Conservation (phyloP, 1,284 basidiomycete species). For the Kwoniella shivajii region DNA sequence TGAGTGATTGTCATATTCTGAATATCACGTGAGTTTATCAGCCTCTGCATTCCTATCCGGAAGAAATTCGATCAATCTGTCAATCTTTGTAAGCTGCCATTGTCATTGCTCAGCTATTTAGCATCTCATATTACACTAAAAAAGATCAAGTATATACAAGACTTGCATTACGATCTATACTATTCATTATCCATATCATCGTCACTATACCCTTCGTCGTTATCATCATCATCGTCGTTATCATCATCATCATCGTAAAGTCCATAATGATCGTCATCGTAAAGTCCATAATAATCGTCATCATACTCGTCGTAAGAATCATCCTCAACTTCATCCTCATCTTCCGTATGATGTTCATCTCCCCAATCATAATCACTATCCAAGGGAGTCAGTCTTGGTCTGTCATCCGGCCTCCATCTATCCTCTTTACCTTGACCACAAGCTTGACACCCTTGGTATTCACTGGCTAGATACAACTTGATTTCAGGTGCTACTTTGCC, state of each 20-base stretch:
- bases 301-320: background rate
- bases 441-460: background rate
- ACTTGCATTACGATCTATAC: too few species aligned
- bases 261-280: background rate
- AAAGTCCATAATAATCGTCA: background rate
- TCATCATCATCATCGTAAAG: background rate
- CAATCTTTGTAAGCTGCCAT: too few species aligned
- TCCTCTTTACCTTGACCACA: constrained; percentile 4
- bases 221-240: background rate
- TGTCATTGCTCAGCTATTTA: too few species aligned
- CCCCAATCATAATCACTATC: constrained; percentile 6
- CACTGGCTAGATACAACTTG: background rate
- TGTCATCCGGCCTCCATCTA: background rate
- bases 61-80: too few species aligned
- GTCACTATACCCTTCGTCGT: background rate
- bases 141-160: too few species aligned
- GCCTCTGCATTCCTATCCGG: too few species aligned
- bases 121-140: too few species aligned
- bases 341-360: background rate
- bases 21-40: too few species aligned
- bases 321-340: background rate
- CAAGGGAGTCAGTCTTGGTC: background rate
- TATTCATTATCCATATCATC: too few species aligned
- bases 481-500: background rate
- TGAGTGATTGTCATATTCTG: too few species aligned